A percentile compares a stretch with the other conserved stretches of the same genome.
Evolutionary conservation across 208 protist genomes (phyloP).

Genomic region (Wallacemonas sp.): DNA sequence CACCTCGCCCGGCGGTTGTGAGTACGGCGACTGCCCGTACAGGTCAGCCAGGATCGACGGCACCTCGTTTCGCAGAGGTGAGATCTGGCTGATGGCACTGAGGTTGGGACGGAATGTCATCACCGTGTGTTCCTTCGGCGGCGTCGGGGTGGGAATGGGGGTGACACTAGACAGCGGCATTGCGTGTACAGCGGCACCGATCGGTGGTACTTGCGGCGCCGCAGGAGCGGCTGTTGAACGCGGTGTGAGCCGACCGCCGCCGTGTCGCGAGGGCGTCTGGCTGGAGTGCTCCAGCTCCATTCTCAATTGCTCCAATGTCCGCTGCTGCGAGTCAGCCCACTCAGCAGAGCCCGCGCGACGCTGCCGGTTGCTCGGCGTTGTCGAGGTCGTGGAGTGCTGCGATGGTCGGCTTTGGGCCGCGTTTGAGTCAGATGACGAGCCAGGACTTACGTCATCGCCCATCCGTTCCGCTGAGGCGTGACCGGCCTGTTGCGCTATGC

Average conservation of each 20-base stretch:
- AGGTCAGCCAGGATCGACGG: slow-evolving; percentile 32
- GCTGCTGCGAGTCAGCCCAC: slow-evolving; percentile 42
- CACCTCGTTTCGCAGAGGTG: slow-evolving; percentile 26
- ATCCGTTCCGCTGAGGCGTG: no score
- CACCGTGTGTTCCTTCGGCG: neutral
- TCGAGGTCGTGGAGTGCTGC: neutral
- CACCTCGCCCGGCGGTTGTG: neutral
- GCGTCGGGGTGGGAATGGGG: neutral
- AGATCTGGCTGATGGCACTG: slow-evolving; percentile 45
- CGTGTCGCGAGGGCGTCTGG: slow-evolving; percentile 1
- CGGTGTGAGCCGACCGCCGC: neutral
- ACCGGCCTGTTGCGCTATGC: neutral
- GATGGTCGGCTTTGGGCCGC: neutral
- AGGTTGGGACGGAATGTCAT: slow-evolving; percentile 21
- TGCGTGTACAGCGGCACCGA: no score
- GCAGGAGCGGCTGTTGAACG: neutral
- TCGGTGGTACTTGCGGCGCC: neutral
- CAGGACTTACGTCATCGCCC: no score
- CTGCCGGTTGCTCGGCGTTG: neutral
- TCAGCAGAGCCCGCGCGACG: slow-evolving; percentile 11
- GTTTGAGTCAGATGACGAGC: neutral
- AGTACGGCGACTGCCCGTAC: slow-evolving; percentile 16
- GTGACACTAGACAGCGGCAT: neutral
- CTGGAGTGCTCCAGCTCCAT: slow-evolving; percentile 24
- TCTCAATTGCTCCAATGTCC: slow-evolving; percentile 39